phyloP scores from a whole-genome alignment of 495 filamentous ascomycete genomes.

The Choiromyces venosus region DNA sequence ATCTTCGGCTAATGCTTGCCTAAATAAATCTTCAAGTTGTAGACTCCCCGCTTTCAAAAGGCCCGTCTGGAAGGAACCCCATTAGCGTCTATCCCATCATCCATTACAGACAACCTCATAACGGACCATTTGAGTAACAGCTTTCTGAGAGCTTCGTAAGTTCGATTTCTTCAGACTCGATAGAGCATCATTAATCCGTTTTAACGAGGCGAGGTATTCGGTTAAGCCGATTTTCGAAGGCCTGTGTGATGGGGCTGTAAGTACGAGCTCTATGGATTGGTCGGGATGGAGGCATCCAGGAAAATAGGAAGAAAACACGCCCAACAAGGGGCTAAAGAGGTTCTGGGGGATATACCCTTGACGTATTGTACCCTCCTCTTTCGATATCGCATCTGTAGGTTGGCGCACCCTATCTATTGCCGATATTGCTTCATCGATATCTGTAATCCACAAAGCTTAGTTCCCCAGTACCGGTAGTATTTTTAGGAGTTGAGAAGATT shows the following conservation, averaged over 20 bases:
- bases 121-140: slow-evolving; percentile 58
- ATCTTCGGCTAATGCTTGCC: slow-evolving; percentile 66
- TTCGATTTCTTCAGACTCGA: slow-evolving; percentile 77
- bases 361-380: slow-evolving; percentile 85
- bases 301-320: not conserved
- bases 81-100: slow-evolving; percentile 6
- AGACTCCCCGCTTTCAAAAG: slow-evolving; percentile 70
- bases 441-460: slow-evolving; percentile 43
- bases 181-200: slow-evolving; percentile 76
- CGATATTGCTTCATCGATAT: slow-evolving; percentile 77
- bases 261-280: not conserved
- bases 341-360: slow-evolving; percentile 55
- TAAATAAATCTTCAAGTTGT: slow-evolving; percentile 76
- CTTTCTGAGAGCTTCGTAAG: slow-evolving; percentile 82
- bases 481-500: not conserved
- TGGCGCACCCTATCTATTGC: slow-evolving; percentile 84
- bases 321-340: not conserved
- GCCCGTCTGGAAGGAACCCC: slow-evolving; percentile 50
- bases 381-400: slow-evolving; percentile 77
- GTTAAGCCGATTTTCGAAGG: slow-evolving; percentile 72
- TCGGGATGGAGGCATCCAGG: not conserved
- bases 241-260: slow-evolving; percentile 43
- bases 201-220: slow-evolving; percentile 83
- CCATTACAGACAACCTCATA: not conserved
- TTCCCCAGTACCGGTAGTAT: slow-evolving; percentile 27